phyloP scores from a whole-genome alignment of 345 rosid species.

The Syzygium aromaticum region DNA sequence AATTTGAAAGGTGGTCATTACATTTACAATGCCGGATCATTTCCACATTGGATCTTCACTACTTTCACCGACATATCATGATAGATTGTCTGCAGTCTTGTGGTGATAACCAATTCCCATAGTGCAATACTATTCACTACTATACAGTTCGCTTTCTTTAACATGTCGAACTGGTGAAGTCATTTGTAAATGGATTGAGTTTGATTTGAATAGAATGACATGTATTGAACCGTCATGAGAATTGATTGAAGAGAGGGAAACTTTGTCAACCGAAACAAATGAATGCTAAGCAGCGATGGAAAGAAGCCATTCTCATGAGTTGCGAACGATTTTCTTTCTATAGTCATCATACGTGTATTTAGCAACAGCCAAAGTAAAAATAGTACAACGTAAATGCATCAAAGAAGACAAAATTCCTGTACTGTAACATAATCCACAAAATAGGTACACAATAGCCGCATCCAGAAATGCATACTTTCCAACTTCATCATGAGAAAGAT shows the following conservation, averaged over 20 bases:
- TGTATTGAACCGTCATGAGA: neutral
- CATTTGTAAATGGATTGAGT: neutral
- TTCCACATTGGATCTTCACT: neutral
- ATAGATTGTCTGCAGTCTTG: neutral
- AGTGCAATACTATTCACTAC: neutral
- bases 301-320: neutral
- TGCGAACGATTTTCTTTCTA: neutral
- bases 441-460: neutral
- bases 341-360: neutral
- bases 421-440: neutral
- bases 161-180: neutral
- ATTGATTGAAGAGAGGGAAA: neutral
- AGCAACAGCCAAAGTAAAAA: neutral
- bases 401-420: neutral
- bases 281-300: neutral
- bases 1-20: neutral
- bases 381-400: neutral
- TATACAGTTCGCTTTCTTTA: neutral
- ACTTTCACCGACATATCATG: neutral
- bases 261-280: neutral
- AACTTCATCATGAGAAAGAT: conserved; percentile 1
- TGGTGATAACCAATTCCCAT: neutral
- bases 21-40: neutral
- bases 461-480: neutral
- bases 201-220: neutral